Percentiles rank a stretch among this genome's conserved stretches.
Conservation (phyloP, 1,284 basidiomycete species). For the Xerocomus subilludens region DNA sequence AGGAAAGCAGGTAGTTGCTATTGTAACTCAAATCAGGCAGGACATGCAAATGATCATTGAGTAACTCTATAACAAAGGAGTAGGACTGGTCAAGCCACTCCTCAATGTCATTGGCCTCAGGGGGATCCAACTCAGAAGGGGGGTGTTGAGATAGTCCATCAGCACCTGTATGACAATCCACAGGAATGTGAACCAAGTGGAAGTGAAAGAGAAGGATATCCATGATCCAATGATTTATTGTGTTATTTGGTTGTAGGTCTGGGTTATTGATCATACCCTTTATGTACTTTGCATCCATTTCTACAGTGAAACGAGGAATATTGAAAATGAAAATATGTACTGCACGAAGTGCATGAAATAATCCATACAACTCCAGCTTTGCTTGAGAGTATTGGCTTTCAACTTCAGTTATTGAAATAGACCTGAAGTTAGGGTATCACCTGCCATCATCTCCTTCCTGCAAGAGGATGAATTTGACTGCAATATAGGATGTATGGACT, state of each 20-base stretch:
- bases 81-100: not conserved
- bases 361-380: conserved; percentile 59
- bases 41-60: not conserved
- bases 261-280: conserved; percentile 33
- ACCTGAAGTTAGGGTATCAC: conserved; percentile 49
- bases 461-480: conserved; percentile 50
- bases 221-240: conserved; percentile 59
- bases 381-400: conserved; percentile 56
- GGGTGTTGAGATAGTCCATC: conserved; percentile 34
- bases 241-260: conserved; percentile 42
- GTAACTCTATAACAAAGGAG: not conserved
- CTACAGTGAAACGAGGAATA: not conserved
- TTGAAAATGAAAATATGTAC: conserved; percentile 7
- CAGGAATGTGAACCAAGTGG: not conserved
- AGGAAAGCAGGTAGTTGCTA: too few species aligned
- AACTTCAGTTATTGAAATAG: conserved; percentile 53
- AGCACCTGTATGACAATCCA: conserved; percentile 46
- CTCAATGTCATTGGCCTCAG: not conserved
- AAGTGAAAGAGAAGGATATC: conserved; percentile 53
- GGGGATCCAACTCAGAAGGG: not conserved
- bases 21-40: too few species aligned
- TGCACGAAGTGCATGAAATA: conserved; percentile 40
- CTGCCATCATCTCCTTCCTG: conserved; percentile 47
- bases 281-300: conserved; percentile 26
- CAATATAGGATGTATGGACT: conserved; percentile 54